These are phyloP conservation scores for Lentinula edodes DNA, from an alignment of 768 basidiomycete genomes.

Conservation along the genomic window DNA sequence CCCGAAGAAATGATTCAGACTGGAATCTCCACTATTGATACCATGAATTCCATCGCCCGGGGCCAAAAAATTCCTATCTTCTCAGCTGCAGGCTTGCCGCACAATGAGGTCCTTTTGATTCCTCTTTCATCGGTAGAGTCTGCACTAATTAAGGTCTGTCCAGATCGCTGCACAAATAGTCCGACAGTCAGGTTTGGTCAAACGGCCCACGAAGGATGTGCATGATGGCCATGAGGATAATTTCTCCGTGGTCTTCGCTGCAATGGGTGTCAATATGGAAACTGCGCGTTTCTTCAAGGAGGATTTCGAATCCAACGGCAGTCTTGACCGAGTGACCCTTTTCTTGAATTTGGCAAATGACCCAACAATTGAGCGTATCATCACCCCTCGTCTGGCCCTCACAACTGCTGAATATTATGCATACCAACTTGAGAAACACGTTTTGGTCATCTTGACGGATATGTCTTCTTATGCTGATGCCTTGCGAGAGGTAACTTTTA, in stretches of 20 bases:
- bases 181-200: constrained; percentile 96
- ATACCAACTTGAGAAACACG: constrained; percentile 99
- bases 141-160: constrained; percentile 2
- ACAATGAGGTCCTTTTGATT: constrained; percentile 74
- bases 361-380: constrained; percentile 99
- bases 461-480: constrained; percentile 99
- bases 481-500: constrained; percentile 72
- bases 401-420: constrained; percentile 99
- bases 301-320: constrained; percentile 98
- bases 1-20: constrained; percentile 99
- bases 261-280: constrained; percentile 99
- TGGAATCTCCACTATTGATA: constrained; percentile 97
- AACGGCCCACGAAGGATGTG: constrained; percentile 93
- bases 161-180: constrained; percentile 99
- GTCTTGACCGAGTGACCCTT: constrained; percentile 93
- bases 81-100: constrained; percentile 96
- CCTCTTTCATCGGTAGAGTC: constrained; percentile 6
- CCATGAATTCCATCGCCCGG: constrained; percentile 98
- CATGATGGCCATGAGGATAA: constrained; percentile 99
- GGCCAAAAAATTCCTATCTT: constrained; percentile 99
- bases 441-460: constrained; percentile 97
- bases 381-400: constrained; percentile 94
- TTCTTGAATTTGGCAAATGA: constrained; percentile 99
- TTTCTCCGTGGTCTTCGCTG: constrained; percentile 99
- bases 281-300: constrained; percentile 99